phyloP scores from a whole-genome alignment of 441 rosid genomes.

The Gossypium aridum region DNA sequence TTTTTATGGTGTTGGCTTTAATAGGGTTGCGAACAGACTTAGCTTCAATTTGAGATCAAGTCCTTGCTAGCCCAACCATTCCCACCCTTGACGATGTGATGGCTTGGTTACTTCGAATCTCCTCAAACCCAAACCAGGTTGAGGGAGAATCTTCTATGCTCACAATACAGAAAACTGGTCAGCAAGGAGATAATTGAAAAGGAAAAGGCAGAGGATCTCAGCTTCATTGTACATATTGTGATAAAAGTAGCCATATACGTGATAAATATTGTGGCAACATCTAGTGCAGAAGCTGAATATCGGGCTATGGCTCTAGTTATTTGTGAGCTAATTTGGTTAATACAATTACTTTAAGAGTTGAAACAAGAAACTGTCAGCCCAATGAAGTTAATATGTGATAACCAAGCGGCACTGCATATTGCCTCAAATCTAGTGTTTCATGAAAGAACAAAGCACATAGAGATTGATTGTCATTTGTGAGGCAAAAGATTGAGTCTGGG shows the following conservation, averaged over 20 bases:
- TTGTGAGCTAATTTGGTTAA: too few species aligned
- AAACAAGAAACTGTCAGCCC: too few species aligned
- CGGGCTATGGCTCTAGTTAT: too few species aligned
- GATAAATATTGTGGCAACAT: too few species aligned
- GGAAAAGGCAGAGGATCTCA: neutral
- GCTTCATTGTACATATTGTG: neutral
- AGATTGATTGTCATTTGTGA: too few species aligned
- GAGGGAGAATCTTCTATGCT: neutral
- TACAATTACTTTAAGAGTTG: too few species aligned
- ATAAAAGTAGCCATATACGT: neutral
- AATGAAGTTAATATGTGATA: too few species aligned
- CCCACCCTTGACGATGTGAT: neutral
- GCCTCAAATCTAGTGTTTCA: too few species aligned
- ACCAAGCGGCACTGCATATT: too few species aligned
- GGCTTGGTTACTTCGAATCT: neutral
- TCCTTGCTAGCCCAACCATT: neutral
- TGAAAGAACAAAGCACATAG: too few species aligned
- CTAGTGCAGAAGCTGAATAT: too few species aligned
- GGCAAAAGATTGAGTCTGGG: too few species aligned
- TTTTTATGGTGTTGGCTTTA: neutral
- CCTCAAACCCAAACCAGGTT: neutral
- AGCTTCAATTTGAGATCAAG: neutral
- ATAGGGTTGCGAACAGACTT: neutral
- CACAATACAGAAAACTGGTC: neutral
- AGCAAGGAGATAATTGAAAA: neutral